Conservation (phyloP, 768 basidiomycete genomes). For the Trametes cinnabarina region DNA sequence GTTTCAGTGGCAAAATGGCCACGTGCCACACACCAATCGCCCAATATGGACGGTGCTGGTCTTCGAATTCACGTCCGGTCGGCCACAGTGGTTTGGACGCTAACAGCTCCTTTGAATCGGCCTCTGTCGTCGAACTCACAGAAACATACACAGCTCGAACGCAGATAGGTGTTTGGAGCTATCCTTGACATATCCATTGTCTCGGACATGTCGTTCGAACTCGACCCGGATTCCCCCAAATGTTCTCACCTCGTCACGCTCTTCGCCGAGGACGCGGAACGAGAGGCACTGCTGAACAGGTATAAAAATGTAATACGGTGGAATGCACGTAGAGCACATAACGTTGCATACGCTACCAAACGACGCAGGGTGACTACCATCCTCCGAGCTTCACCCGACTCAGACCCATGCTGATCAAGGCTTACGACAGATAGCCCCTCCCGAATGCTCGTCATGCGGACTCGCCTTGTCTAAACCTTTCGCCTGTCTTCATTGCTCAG, state of each 20-base stretch:
- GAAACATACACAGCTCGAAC: background rate
- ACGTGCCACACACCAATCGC: conserved; percentile 11
- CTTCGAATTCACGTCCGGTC: conserved; percentile 10
- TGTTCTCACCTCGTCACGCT: conserved; percentile 43
- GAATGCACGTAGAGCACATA: conserved; percentile 48
- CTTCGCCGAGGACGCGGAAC: conserved; percentile 35
- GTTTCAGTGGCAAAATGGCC: background rate
- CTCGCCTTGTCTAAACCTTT: conserved; percentile 60
- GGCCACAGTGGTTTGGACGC: conserved; percentile 12
- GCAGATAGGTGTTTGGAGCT: background rate
- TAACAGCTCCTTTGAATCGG: background rate
- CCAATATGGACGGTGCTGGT: conserved; percentile 7
- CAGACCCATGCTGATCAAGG: background rate
- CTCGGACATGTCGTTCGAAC: conserved; percentile 1
- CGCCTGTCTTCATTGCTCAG: conserved; percentile 71
- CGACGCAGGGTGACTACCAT: conserved; percentile 55
- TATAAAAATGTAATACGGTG: conserved; percentile 56
- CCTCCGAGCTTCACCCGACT: background rate
- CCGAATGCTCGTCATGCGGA: conserved; percentile 62
- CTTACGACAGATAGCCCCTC: conserved; percentile 47
- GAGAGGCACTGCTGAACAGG: conserved; percentile 39
- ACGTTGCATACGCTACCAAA: conserved; percentile 51
- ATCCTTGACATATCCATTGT: background rate
- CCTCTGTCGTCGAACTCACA: background rate
- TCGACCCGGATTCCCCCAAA: background rate